Percentiles rank a stretch among this genome's conserved stretches.
phyloP scores from a whole-genome alignment of 2,329 filamentous ascomycete species.

The Alternaria incomplexa region DNA sequence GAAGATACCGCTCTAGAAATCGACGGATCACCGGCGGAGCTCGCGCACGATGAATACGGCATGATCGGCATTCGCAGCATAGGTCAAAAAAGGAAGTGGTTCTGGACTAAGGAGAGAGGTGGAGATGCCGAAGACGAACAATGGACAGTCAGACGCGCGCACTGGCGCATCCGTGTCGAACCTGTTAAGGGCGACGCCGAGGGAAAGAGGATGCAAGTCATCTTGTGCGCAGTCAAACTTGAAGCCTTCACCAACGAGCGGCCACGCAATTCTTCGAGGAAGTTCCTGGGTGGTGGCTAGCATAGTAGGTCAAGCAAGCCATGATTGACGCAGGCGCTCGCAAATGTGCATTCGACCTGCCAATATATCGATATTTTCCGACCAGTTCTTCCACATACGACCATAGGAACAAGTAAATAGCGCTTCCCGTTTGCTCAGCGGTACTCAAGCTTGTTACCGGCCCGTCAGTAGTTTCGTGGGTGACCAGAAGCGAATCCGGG shows the following conservation, averaged over 20 bases:
- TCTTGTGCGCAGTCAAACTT: constrained; percentile 77
- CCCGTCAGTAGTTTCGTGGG: constrained; percentile 1
- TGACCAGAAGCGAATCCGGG: constrained; percentile 2
- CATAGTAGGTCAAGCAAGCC: neutral
- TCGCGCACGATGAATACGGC: constrained; percentile 13
- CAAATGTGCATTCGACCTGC: neutral
- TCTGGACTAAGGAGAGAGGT: neutral
- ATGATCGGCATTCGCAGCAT: constrained; percentile 18
- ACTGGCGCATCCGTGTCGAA: constrained; percentile 63
- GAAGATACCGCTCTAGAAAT: constrained; percentile 32
- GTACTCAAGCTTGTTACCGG: constrained; percentile 1
- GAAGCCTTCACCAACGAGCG: constrained; percentile 72
- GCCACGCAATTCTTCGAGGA: constrained; percentile 68
- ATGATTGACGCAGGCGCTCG: neutral
- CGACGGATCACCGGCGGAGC: constrained; percentile 27
- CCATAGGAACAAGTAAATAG: neutral
- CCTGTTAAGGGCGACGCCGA: constrained; percentile 49
- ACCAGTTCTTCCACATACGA: constrained; percentile 3
- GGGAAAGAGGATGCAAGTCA: constrained; percentile 67
- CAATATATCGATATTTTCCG: neutral
- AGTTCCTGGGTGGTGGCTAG: constrained; percentile 60
- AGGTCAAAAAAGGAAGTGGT: neutral
- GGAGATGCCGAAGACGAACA: constrained; percentile 24
- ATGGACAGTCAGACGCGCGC: constrained; percentile 47
- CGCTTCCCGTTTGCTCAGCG: constrained; percentile 6